Percentiles rank a stretch among this genome's conserved stretches.
These are phyloP conservation scores for Lomentospora prolificans DNA, from an alignment of 2,329 filamentous ascomycete species.

Conservation along the genomic window DNA sequence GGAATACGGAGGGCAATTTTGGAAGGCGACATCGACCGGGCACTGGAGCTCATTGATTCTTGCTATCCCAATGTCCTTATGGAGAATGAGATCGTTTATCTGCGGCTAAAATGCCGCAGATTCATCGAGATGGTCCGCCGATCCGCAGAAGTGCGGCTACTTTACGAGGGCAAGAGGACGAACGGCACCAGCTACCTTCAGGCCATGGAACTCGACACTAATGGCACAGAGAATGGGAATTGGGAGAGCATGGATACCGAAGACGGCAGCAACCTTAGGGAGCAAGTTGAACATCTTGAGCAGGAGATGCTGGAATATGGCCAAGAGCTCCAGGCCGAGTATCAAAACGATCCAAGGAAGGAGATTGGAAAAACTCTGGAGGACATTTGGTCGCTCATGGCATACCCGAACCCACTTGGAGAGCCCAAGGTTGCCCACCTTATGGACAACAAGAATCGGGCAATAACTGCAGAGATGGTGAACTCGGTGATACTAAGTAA, in stretches of 20 bases:
- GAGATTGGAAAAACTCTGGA: slow-evolving; percentile 65
- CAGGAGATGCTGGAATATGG: slow-evolving; percentile 69
- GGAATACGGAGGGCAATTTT: slow-evolving; percentile 80
- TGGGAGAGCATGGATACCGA: slow-evolving; percentile 47
- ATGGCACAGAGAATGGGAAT: slow-evolving; percentile 28
- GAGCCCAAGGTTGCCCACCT: slow-evolving; percentile 67
- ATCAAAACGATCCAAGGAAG: slow-evolving; percentile 57
- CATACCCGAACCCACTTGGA: slow-evolving; percentile 71
- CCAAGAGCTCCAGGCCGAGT: slow-evolving; percentile 67
- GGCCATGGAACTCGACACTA: slow-evolving; percentile 48
- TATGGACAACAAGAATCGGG: slow-evolving; percentile 64
- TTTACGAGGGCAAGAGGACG: slow-evolving; percentile 31
- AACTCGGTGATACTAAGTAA: slow-evolving; percentile 86
- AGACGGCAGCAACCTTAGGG: slow-evolving; percentile 24
- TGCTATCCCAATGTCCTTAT: slow-evolving; percentile 75
- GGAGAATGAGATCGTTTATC: slow-evolving; percentile 75
- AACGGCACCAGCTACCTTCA: slow-evolving; percentile 33
- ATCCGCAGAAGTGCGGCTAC: slow-evolving; percentile 53
- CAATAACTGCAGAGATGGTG: slow-evolving; percentile 79
- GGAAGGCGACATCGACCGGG: slow-evolving; percentile 84
- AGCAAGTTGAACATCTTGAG: slow-evolving; percentile 40
- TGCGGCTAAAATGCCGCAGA: slow-evolving; percentile 78
- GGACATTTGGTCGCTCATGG: slow-evolving; percentile 81
- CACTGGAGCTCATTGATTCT: slow-evolving; percentile 67
- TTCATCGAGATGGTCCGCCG: slow-evolving; percentile 90